Conservation (phyloP, 2,329 filamentous ascomycete species). For the Amphichorda felina region DNA sequence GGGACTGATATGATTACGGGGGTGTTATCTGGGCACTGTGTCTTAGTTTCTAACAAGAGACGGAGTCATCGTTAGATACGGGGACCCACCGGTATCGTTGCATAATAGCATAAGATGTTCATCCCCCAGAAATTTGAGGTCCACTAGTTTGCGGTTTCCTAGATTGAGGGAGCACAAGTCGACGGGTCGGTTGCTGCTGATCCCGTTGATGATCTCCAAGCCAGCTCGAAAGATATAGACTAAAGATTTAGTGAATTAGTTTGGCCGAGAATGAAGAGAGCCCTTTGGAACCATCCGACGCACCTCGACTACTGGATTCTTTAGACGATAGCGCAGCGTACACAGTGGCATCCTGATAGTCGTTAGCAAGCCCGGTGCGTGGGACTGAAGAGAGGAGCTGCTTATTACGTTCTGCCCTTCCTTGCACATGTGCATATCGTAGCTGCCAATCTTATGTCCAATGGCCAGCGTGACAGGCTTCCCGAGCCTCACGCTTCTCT, state of each 20-base stretch:
- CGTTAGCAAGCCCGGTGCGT: background rate
- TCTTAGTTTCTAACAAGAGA: background rate
- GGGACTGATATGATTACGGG: constrained; percentile 21
- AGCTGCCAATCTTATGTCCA: constrained; percentile 10
- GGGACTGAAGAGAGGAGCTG: background rate
- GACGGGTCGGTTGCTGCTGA: constrained; percentile 34
- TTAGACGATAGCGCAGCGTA: constrained; percentile 31
- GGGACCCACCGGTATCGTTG: constrained; percentile 22
- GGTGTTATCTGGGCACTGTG: constrained; percentile 10
- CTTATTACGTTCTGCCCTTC: constrained; percentile 17
- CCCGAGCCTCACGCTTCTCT: constrained; percentile 56
- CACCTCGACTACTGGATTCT: constrained; percentile 23
- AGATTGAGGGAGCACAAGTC: constrained; percentile 29
- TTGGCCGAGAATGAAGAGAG: background rate
- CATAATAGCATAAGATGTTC: constrained; percentile 47
- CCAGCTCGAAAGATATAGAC: constrained; percentile 45
- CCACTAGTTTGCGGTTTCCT: constrained; percentile 33
- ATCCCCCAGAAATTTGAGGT: constrained; percentile 59
- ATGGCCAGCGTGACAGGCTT: constrained; percentile 34
- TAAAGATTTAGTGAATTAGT: background rate
- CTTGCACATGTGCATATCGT: constrained; percentile 12
- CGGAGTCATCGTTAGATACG: background rate
- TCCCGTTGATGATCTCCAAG: constrained; percentile 43
- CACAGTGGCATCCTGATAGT: constrained; percentile 18
- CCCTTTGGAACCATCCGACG: background rate